phyloP scores from a whole-genome alignment of 805 yeast species.

The Komagataella pastoris region DNA sequence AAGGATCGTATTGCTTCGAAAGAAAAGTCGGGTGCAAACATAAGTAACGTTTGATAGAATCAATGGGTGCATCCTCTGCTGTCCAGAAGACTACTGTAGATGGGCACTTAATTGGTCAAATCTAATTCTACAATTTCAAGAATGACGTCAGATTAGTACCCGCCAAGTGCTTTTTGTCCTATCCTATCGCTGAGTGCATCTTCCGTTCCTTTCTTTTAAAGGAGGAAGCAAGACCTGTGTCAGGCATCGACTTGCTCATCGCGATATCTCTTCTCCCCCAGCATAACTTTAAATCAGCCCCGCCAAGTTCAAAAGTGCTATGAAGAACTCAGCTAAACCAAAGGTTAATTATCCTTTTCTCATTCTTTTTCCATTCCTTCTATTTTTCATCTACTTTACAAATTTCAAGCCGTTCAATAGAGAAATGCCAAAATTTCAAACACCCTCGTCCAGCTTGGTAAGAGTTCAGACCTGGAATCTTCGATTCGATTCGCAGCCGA shows the following conservation, averaged over 20 bases:
- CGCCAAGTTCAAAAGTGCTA: neutral
- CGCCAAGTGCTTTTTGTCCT: neutral
- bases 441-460: neutral
- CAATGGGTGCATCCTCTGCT: neutral
- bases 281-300: neutral
- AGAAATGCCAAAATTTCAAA: neutral
- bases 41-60: neutral
- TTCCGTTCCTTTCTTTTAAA: neutral
- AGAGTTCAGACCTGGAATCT: conserved; percentile 17
- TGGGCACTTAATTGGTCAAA: neutral
- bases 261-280: neutral
- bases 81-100: neutral
- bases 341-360: neutral
- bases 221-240: neutral
- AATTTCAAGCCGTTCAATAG: neutral
- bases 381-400: neutral
- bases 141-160: neutral
- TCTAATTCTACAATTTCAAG: neutral
- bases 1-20: neutral
- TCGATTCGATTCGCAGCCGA: conserved; percentile 13
- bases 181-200: neutral
- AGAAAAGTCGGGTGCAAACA: too few relatives aligned
- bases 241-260: neutral
- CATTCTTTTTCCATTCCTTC: neutral
- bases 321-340: neutral